Percentiles rank a stretch among this genome's conserved stretches.
Evolutionary conservation across 2,329 filamentous ascomycete genomes (phyloP).

Genomic region (Penicillium occitanis): DNA sequence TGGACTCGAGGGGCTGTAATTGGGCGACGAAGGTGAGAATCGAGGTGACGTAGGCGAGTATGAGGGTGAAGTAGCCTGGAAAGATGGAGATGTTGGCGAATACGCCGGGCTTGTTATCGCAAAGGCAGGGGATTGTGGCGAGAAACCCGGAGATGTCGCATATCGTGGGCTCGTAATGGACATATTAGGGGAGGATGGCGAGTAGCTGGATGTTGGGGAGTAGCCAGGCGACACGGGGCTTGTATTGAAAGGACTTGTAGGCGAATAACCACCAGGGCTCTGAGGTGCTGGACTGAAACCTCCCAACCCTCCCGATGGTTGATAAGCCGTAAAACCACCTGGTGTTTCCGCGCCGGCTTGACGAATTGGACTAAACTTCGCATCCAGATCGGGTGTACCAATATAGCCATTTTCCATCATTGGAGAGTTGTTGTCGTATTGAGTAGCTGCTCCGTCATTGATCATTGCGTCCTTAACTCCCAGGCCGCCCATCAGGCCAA

Average conservation of each 20-base stretch:
- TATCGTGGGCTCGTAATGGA: slow-evolving; percentile 58
- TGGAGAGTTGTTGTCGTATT: slow-evolving; percentile 75
- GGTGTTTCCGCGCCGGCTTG: slow-evolving; percentile 65
- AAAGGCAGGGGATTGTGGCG: slow-evolving; percentile 51
- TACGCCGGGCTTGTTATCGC: slow-evolving; percentile 61
- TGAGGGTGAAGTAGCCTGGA: slow-evolving; percentile 61
- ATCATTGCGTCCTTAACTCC: slow-evolving; percentile 71
- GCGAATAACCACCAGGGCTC: slow-evolving; percentile 64
- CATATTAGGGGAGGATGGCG: slow-evolving; percentile 71
- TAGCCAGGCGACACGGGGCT: slow-evolving; percentile 68
- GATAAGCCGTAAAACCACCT: slow-evolving; percentile 63
- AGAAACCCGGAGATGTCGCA: slow-evolving; percentile 55
- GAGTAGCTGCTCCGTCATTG: slow-evolving; percentile 80
- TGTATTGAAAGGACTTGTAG: slow-evolving; percentile 73
- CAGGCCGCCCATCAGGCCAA: slow-evolving; percentile 66
- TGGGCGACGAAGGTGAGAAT: slow-evolving; percentile 59
- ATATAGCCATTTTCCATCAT: slow-evolving; percentile 60
- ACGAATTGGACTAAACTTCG: slow-evolving; percentile 69
- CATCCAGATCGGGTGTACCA: slow-evolving; percentile 63
- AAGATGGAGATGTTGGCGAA: slow-evolving; percentile 73
- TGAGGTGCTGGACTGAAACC: slow-evolving; percentile 66
- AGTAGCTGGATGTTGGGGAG: slow-evolving; percentile 65
- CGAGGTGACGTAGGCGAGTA: slow-evolving; percentile 58
- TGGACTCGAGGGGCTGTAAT: slow-evolving; percentile 61
- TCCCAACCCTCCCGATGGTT: slow-evolving; percentile 65